Conservation (phyloP, 495 filamentous ascomycete species). For the Aspergillus homomorphus region DNA sequence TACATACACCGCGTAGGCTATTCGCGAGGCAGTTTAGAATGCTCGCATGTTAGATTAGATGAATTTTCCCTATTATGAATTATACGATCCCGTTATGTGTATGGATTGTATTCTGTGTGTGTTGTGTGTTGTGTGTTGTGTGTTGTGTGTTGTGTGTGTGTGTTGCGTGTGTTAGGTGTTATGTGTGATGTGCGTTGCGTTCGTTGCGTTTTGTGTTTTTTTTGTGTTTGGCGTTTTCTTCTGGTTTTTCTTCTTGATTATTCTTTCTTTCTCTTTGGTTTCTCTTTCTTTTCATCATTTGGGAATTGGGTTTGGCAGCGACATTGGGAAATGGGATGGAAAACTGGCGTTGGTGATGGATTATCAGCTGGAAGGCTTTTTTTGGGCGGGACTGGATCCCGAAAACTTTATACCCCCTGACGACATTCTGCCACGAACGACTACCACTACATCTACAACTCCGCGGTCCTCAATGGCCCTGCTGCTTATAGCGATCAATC, state of each 20-base stretch:
- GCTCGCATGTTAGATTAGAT: conserved; percentile 45
- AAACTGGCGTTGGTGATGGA: not conserved
- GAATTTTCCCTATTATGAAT: conserved; percentile 42
- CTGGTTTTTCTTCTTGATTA: conserved; percentile 5
- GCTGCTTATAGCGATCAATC: not conserved
- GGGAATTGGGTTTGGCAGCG: conserved; percentile 7
- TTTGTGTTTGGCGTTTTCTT: conserved; percentile 18
- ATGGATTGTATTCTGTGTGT: conserved; percentile 27
- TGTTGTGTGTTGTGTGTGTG: conserved; percentile 34
- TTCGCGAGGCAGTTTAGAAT: conserved; percentile 21
- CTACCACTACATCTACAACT: not conserved
- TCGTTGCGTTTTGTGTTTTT: conserved; percentile 24
- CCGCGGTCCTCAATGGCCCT: not conserved
- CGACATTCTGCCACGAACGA: not conserved
- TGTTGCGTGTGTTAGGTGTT: conserved; percentile 30
- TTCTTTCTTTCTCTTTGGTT: conserved; percentile 12
- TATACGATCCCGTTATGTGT: conserved; percentile 35
- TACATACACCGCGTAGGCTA: conserved; percentile 37
- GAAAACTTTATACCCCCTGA: not conserved
- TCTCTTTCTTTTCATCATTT: conserved; percentile 1
- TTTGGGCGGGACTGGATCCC: not conserved
- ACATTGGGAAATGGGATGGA: conserved; percentile 4
- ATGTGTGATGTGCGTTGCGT: conserved; percentile 25
- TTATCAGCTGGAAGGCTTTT: not conserved
- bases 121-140: conserved; percentile 22